A percentile compares a stretch with the other conserved stretches of the same genome.
Conservation (phyloP, 768 basidiomycete genomes). For the Podaxis rugospora region DNA sequence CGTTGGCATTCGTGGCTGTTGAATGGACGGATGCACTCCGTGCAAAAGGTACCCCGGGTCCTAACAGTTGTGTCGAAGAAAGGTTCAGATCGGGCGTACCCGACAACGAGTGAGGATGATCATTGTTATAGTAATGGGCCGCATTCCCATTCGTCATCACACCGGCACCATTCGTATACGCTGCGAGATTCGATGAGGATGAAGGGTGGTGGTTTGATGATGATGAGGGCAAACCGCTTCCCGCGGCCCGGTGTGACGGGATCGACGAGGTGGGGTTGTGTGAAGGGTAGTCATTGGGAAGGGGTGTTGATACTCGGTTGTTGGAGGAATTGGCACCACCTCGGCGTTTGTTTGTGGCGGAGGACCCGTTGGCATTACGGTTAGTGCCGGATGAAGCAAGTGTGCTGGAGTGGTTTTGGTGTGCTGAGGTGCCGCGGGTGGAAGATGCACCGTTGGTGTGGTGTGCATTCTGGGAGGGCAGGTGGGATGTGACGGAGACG, state of each 20-base stretch:
- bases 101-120: slow-evolving; percentile 37
- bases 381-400: not conserved
- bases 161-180: slow-evolving; percentile 16
- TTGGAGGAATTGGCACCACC: slow-evolving; percentile 31
- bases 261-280: slow-evolving; percentile 23
- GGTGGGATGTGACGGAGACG: slow-evolving; percentile 66
- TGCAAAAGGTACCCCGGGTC: slow-evolving; percentile 74
- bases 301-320: slow-evolving; percentile 36
- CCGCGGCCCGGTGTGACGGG: slow-evolving; percentile 27
- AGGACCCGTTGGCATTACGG: slow-evolving; percentile 13
- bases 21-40: slow-evolving; percentile 35
- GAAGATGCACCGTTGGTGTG: slow-evolving; percentile 18
- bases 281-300: slow-evolving; percentile 30
- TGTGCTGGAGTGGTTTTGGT: slow-evolving; percentile 1
- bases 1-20: slow-evolving; percentile 25
- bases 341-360: slow-evolving; percentile 38
- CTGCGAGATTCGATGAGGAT: slow-evolving; percentile 16
- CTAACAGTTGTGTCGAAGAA: slow-evolving; percentile 53
- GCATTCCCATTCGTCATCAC: slow-evolving; percentile 15
- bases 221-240: slow-evolving; percentile 13
- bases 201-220: slow-evolving; percentile 18
- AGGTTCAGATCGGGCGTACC: slow-evolving; percentile 46
- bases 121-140: slow-evolving; percentile 28
- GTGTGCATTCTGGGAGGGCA: slow-evolving; percentile 35
- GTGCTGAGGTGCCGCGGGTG: slow-evolving; percentile 21